Evolutionary conservation across 2,329 filamentous ascomycete genomes (phyloP).

Genomic region (Ceratocystis harringtonii): DNA sequence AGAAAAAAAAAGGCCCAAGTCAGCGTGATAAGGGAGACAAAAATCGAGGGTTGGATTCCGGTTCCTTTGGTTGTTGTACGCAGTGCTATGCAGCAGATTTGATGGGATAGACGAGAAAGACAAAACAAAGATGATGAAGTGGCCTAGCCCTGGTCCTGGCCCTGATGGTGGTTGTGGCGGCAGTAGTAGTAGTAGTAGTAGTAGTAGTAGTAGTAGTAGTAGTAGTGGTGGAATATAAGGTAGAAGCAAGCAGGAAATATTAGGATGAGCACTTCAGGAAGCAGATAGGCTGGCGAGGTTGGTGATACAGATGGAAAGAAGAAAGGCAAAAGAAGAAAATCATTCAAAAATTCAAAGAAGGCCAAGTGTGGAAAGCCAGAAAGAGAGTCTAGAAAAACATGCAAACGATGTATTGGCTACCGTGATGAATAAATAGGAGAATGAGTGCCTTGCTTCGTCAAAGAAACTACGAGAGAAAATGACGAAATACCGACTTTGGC

Average conservation of each 20-base stretch:
- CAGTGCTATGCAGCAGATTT: not conserved
- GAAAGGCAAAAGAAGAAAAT: not conserved
- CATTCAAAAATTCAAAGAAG: not conserved
- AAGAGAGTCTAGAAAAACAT: not conserved
- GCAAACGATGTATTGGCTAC: not conserved
- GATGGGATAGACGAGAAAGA: not conserved
- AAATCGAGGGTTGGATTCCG: not conserved
- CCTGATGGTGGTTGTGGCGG: no score
- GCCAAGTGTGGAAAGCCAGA: not conserved
- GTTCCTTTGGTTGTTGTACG: not conserved
- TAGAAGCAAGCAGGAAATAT: no score
- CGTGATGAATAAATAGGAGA: not conserved
- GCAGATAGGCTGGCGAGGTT: no score
- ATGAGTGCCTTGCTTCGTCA: not conserved
- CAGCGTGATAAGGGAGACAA: not conserved
- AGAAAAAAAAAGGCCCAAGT: not conserved
- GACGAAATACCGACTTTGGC: not conserved
- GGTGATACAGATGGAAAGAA: no score
- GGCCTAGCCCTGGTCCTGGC: no score
- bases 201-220: no score
- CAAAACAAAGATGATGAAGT: not conserved
- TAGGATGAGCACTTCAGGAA: no score
- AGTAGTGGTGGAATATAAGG: no score
- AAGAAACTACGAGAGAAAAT: not conserved
- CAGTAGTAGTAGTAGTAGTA: no score